These are phyloP conservation scores for Melampsora larici-populina DNA, from an alignment of 1,284 basidiomycete species.

Conservation along the genomic window DNA sequence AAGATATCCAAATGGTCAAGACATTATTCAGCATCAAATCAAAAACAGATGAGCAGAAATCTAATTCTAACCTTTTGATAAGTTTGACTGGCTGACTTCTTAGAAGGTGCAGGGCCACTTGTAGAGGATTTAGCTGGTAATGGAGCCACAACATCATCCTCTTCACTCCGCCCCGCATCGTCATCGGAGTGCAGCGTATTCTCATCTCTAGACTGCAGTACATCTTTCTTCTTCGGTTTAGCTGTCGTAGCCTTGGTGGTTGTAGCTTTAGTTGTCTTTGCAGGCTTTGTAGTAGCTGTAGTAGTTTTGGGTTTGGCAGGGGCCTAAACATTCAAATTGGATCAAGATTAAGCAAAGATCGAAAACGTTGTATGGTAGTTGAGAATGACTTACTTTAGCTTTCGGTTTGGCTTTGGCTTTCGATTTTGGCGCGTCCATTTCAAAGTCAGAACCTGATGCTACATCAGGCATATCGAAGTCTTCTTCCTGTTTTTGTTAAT, in stretches of 20 bases:
- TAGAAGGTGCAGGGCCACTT: conserved; percentile 40
- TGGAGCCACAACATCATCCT: neutral
- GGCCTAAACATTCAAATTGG: neutral
- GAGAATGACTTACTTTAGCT: conserved; percentile 2
- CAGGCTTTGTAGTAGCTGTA: neutral
- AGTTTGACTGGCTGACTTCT: conserved; percentile 48
- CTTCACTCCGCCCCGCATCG: neutral
- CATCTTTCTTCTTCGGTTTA: neutral
- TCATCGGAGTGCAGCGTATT: neutral
- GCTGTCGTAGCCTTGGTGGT: neutral
- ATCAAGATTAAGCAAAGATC: neutral
- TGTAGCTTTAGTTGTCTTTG: conserved; percentile 12
- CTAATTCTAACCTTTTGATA: conserved; percentile 47
- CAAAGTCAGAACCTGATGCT: conserved; percentile 21
- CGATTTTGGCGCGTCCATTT: neutral
- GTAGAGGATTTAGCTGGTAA: conserved; percentile 10
- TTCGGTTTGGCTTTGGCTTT: conserved; percentile 12
- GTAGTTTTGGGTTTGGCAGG: neutral
- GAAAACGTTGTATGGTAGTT: no score
- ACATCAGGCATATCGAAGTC: no score
- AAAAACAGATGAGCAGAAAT: neutral
- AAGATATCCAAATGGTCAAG: neutral
- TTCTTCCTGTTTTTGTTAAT: no score
- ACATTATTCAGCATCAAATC: neutral
- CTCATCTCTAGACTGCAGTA: conserved; percentile 2